These are phyloP conservation scores for Pythium myriotylum DNA, from an alignment of 352 stramenopile genomes.

Conservation along the genomic window DNA sequence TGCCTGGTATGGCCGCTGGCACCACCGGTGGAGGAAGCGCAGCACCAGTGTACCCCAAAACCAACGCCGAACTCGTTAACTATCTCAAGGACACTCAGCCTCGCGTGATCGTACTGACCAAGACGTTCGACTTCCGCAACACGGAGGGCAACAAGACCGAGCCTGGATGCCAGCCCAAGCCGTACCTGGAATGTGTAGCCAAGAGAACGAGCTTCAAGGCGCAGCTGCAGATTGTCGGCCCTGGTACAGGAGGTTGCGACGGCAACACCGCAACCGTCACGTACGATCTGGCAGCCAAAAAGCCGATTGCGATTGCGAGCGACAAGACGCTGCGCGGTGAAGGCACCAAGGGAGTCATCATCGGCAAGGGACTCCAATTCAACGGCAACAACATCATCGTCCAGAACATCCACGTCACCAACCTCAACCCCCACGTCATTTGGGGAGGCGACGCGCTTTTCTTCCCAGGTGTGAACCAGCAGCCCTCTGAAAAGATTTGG, in stretches of 20 bases:
- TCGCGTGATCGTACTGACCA: constrained; percentile 51
- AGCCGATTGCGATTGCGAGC: constrained; percentile 28
- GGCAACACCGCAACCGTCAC: constrained; percentile 37
- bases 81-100: constrained; percentile 39
- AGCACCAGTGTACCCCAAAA: constrained; percentile 35
- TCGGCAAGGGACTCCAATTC: constrained; percentile 45
- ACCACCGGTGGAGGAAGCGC: constrained; percentile 41
- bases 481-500: constrained; percentile 34
- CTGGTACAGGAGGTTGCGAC: constrained; percentile 45
- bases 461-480: constrained; percentile 24
- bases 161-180: constrained; percentile 38
- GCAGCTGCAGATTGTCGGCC: constrained; percentile 35
- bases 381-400: constrained; percentile 49
- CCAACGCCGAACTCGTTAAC: constrained; percentile 38
- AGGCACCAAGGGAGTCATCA: constrained; percentile 35
- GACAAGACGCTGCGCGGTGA: constrained; percentile 51
- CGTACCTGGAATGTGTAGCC: constrained; percentile 38
- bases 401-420: too few relatives aligned
- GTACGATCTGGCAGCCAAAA: constrained; percentile 40
- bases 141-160: constrained; percentile 48
- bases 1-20: constrained; percentile 29
- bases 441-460: constrained; percentile 34
- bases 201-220: constrained; percentile 51
- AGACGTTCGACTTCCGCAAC: constrained; percentile 46
- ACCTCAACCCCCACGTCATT: constrained; percentile 54